Conservation (phyloP, 768 basidiomycete genomes). For the Trametes punicea region DNA sequence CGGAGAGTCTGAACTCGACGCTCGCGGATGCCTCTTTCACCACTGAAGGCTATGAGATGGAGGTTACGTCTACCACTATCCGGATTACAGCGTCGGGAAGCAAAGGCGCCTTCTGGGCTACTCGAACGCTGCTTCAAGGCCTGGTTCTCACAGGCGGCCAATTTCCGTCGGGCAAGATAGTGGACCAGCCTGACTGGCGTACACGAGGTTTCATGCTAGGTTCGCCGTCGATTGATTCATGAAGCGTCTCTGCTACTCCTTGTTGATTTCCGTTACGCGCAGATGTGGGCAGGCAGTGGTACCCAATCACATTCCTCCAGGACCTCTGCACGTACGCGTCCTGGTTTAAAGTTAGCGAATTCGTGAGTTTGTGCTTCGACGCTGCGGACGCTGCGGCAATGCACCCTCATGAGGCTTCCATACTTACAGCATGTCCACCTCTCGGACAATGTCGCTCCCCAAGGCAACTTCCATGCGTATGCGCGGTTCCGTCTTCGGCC, state of each 20-base stretch:
- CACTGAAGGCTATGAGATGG: slow-evolving; percentile 25
- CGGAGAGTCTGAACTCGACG: slow-evolving; percentile 8
- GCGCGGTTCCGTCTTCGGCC: slow-evolving; percentile 29
- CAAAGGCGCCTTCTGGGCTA: slow-evolving; percentile 29
- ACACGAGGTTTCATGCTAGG: slow-evolving; percentile 30
- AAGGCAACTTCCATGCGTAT: slow-evolving; percentile 23
- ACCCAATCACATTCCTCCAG: slow-evolving; percentile 25
- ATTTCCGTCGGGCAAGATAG: slow-evolving; percentile 23
- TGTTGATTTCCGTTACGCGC: background rate
- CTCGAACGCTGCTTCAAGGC: slow-evolving; percentile 28
- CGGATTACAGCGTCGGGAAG: slow-evolving; percentile 24
- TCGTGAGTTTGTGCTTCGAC: slow-evolving; percentile 16
- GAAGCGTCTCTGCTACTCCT: background rate
- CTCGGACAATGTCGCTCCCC: slow-evolving; percentile 26
- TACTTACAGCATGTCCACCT: slow-evolving; percentile 27
- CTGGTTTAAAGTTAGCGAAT: slow-evolving; percentile 30
- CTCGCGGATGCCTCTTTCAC: slow-evolving; percentile 21
- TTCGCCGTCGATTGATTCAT: background rate
- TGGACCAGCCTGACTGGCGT: slow-evolving; percentile 27
- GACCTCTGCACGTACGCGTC: slow-evolving; percentile 28
- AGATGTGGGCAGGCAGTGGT: slow-evolving; percentile 29
- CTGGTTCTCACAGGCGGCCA: slow-evolving; percentile 20
- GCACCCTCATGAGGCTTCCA: background rate
- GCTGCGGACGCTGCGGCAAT: background rate
- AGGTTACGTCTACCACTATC: slow-evolving; percentile 13